A percentile compares a stretch with the other conserved stretches of the same genome.
Conservation (phyloP, 345 rosid genomes). For the Eucalyptus tenuipes region DNA sequence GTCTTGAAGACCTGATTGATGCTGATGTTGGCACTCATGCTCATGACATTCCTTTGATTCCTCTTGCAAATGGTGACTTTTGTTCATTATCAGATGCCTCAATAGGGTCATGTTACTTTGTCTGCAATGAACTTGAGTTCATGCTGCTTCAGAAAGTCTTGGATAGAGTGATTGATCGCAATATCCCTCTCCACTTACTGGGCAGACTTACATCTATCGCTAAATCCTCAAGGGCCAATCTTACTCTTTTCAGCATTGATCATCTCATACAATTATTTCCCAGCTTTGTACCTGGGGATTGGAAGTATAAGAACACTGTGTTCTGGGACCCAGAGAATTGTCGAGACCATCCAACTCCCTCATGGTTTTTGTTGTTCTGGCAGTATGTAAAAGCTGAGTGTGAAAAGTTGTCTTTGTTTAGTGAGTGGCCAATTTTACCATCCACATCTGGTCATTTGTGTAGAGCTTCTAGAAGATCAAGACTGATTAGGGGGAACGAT, state of each 20-base stretch:
- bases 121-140: constrained; percentile 70
- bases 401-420: constrained; percentile 50
- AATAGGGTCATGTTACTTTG: constrained; percentile 42
- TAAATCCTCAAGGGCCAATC: constrained; percentile 50
- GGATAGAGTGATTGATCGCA: constrained; percentile 61
- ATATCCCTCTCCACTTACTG: constrained; percentile 41
- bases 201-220: constrained; percentile 66
- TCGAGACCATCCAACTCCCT: constrained; percentile 48
- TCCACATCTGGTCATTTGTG: constrained; percentile 64
- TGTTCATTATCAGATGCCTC: constrained; percentile 49
- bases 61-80: constrained; percentile 77
- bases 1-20: constrained; percentile 87
- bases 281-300: constrained; percentile 72
- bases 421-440: constrained; percentile 95
- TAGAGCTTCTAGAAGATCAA: constrained; percentile 65
- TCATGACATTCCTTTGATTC: constrained; percentile 56
- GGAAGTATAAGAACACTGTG: constrained; percentile 64
- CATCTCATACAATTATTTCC: constrained; percentile 52
- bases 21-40: constrained; percentile 51
- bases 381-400: constrained; percentile 52
- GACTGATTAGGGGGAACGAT: constrained; percentile 48
- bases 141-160: constrained; percentile 49
- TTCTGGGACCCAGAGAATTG: constrained; percentile 55
- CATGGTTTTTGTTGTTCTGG: constrained; percentile 91
- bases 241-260: constrained; percentile 36